These are phyloP conservation scores for Arbutus unedo DNA, from an alignment of 148 eudicot genomes.

Conservation along the genomic window DNA sequence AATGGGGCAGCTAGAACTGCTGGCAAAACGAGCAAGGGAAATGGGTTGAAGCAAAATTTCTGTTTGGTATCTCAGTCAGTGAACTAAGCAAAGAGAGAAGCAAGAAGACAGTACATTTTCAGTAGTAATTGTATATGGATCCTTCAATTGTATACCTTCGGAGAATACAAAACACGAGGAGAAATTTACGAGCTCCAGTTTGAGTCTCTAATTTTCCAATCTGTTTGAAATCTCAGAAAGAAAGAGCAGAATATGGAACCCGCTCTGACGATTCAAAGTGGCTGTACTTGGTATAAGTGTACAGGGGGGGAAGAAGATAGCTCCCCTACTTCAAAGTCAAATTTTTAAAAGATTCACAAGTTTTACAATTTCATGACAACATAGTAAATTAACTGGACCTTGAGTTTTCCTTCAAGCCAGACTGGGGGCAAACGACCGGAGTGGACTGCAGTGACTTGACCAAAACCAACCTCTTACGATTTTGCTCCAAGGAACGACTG, in stretches of 20 bases:
- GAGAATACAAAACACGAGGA: not conserved
- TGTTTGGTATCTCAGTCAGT: not conserved
- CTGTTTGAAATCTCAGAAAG: not conserved
- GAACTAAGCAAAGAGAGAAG: not conserved
- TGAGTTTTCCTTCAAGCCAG: not conserved
- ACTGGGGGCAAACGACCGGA: not conserved
- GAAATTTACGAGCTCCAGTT: not conserved
- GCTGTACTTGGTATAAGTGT: not conserved
- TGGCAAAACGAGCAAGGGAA: not conserved
- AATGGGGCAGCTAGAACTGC: not conserved
- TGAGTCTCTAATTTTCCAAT: not conserved
- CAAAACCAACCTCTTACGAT: not conserved
- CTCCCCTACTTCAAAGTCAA: not conserved
- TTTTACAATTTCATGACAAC: not conserved
- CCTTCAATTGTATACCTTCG: not conserved
- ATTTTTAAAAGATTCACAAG: not conserved
- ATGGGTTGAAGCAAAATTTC: not conserved
- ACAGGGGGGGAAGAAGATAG: not conserved
- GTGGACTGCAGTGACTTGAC: not conserved
- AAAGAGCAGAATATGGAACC: not conserved
- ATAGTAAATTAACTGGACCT: not conserved
- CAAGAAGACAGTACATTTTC: not conserved
- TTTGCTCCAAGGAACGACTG: conserved; percentile 8
- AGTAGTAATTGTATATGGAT: not conserved
- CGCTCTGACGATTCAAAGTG: not conserved